Evolutionary conservation across 495 filamentous ascomycete genomes (phyloP).

Genomic region (Penicillium coffeae): DNA sequence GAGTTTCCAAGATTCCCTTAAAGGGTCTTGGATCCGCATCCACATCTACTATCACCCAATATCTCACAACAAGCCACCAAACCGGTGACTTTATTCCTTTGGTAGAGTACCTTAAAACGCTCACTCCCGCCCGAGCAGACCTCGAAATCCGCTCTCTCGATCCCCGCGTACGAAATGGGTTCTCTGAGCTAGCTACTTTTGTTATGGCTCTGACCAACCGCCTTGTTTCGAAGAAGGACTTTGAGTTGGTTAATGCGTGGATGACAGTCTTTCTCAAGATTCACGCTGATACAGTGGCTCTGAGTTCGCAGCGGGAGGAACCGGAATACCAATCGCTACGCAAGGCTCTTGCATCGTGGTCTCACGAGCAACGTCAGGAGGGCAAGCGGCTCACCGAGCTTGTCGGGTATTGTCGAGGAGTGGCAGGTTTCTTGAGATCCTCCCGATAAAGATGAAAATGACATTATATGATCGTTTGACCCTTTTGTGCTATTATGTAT

Average conservation of each 20-base stretch:
- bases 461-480: background rate
- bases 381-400: constrained; percentile 65
- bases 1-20: constrained; percentile 46
- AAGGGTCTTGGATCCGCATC: constrained; percentile 28
- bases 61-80: constrained; percentile 43
- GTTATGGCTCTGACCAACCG: constrained; percentile 68
- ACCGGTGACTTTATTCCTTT: constrained; percentile 51
- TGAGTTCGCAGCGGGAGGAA: constrained; percentile 43
- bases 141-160: constrained; percentile 81
- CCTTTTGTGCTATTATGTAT: background rate
- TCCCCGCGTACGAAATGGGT: constrained; percentile 34
- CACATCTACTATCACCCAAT: constrained; percentile 48
- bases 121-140: constrained; percentile 78
- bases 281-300: constrained; percentile 58
- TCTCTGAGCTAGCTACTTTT: constrained; percentile 63
- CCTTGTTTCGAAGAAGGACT: constrained; percentile 66
- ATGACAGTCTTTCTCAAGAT: constrained; percentile 86
- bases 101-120: constrained; percentile 69
- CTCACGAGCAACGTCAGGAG: constrained; percentile 62
- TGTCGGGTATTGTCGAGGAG: constrained; percentile 82
- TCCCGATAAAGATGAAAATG: constrained; percentile 23
- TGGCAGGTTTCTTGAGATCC: constrained; percentile 83
- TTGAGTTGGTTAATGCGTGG: constrained; percentile 93
- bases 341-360: constrained; percentile 59
- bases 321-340: constrained; percentile 38